Evolutionary conservation across 2,329 filamentous ascomycete species (phyloP).

Genomic region (Fusarium odoratissimum): DNA sequence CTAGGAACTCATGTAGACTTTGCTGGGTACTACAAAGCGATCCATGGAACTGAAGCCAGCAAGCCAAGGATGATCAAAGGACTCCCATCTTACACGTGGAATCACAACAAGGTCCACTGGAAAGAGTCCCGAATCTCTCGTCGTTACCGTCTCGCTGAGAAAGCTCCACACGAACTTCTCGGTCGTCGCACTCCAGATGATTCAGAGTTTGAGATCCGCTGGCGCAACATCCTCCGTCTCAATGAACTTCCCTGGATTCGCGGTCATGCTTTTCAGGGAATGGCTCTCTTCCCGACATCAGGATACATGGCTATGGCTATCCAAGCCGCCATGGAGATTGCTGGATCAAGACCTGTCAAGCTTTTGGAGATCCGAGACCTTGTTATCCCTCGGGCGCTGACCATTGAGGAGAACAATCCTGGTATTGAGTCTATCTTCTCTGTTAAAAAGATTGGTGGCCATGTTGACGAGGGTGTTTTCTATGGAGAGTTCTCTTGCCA

Average conservation of each 20-base stretch:
- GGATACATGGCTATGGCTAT: constrained; percentile 2
- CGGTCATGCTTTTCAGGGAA: not conserved
- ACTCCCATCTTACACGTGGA: not conserved
- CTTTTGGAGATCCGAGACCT: not conserved
- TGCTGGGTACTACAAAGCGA: not conserved
- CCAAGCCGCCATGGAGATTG: not conserved
- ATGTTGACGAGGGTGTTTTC: not conserved
- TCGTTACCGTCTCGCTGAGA: not conserved
- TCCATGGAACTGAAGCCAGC: not conserved
- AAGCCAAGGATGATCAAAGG: not conserved
- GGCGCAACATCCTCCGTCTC: not conserved
- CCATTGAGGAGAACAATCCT: not conserved
- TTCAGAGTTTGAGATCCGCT: not conserved
- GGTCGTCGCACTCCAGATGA: not conserved
- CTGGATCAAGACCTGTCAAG: not conserved
- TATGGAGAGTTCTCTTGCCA: constrained; percentile 1
- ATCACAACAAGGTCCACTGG: not conserved
- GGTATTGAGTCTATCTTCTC: constrained; percentile 7
- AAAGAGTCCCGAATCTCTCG: not conserved
- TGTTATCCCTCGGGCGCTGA: not conserved
- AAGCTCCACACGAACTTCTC: not conserved
- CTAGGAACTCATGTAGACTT: not conserved
- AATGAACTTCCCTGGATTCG: constrained; percentile 1
- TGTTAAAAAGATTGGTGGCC: not conserved
- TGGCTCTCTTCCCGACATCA: not conserved